Percentiles rank a stretch among this genome's conserved stretches.
Evolutionary conservation across 352 stramenopile species (phyloP).

Genomic region (Pythium aphanidermatum): DNA sequence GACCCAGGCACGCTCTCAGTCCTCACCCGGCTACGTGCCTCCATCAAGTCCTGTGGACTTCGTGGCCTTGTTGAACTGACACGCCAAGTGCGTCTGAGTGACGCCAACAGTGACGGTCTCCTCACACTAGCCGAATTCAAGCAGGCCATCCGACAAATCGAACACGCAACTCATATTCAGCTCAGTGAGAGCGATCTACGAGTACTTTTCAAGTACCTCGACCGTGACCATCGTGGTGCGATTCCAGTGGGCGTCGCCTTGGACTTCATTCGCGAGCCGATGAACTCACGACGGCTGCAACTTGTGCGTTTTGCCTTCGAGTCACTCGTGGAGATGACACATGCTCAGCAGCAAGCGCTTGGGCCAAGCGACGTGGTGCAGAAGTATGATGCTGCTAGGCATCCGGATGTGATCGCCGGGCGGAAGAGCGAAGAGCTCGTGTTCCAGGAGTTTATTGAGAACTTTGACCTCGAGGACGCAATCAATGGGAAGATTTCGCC

Average conservation of each 20-base stretch:
- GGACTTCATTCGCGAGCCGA: slow-evolving; percentile 71
- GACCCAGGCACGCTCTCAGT: slow-evolving; percentile 56
- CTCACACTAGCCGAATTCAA: slow-evolving; percentile 80
- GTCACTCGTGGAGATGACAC: background rate
- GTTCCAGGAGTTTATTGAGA: slow-evolving; percentile 75
- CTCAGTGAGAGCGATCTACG: slow-evolving; percentile 69
- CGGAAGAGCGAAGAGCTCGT: slow-evolving; percentile 46
- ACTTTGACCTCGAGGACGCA: slow-evolving; percentile 53
- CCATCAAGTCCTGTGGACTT: slow-evolving; percentile 49
- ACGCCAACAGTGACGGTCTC: slow-evolving; percentile 55
- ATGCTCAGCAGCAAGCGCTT: slow-evolving; percentile 25
- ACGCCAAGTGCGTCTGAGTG: slow-evolving; percentile 58
- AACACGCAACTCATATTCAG: slow-evolving; percentile 27
- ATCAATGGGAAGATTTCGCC: slow-evolving; percentile 29
- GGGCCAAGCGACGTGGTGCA: slow-evolving; percentile 61
- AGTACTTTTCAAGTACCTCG: slow-evolving; percentile 71
- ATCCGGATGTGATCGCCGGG: slow-evolving; percentile 70
- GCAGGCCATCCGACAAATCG: slow-evolving; percentile 36
- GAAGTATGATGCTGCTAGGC: slow-evolving; percentile 53
- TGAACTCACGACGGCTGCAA: slow-evolving; percentile 57
- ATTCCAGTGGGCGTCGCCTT: slow-evolving; percentile 81
- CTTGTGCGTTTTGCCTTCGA: slow-evolving; percentile 76
- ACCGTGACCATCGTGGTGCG: slow-evolving; percentile 57
- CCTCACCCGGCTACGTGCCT: slow-evolving; percentile 36
- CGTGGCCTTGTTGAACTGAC: slow-evolving; percentile 58